Evolutionary conservation across 345 rosid genomes (phyloP).

Genomic region (Boechera divaricarpa): DNA sequence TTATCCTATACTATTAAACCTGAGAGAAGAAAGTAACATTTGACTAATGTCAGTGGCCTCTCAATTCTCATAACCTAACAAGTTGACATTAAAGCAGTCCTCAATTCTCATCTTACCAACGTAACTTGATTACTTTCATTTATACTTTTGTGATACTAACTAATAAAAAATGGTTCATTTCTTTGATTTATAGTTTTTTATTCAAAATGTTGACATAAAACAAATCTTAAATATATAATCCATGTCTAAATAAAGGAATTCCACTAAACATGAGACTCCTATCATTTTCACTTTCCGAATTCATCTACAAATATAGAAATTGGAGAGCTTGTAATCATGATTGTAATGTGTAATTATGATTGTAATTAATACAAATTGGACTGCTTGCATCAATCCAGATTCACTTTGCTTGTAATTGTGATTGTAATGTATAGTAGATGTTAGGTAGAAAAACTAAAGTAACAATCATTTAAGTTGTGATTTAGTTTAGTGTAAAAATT

Average conservation of each 20-base stretch:
- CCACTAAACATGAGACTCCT: conserved; percentile 19
- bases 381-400: neutral
- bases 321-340: neutral
- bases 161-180: neutral
- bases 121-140: conserved; percentile 2
- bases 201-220: neutral
- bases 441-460: neutral
- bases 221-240: neutral
- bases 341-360: neutral
- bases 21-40: conserved; percentile 42
- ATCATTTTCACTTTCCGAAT: conserved; percentile 2
- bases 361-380: neutral
- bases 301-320: neutral
- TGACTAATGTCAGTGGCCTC: conserved; percentile 42
- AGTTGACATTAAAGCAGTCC: conserved; percentile 20
- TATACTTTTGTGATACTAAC: conserved; percentile 13
- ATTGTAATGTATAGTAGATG: neutral
- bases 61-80: conserved; percentile 39
- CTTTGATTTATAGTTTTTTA: too few relatives aligned
- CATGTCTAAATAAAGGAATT: conserved; percentile 25
- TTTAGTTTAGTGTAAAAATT: neutral
- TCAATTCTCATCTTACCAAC: conserved; percentile 27
- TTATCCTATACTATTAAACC: conserved; percentile 8
- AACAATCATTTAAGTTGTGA: neutral
- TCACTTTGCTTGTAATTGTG: neutral